A percentile compares a stretch with the other conserved stretches of the same genome.
Conservation (phyloP, 345 rosid genomes). For the Aquilaria sinensis region DNA sequence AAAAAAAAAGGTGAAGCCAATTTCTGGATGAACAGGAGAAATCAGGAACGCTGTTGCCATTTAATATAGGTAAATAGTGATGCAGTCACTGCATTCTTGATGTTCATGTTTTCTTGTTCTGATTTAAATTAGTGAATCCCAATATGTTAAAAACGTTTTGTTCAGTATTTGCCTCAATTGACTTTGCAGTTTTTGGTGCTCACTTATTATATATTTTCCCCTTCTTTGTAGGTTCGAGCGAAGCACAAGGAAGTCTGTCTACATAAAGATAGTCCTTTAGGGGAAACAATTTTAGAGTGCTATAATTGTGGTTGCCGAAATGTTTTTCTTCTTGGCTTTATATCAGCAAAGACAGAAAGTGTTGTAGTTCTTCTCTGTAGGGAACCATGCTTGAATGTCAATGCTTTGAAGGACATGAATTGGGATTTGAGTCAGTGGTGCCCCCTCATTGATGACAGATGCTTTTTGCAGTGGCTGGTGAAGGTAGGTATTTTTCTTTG, state of each 20-base stretch:
- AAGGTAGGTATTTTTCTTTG: constrained; percentile 48
- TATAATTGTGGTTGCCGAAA: constrained; percentile 99
- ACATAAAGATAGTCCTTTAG: constrained; percentile 99
- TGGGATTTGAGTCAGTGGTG: constrained; percentile 99
- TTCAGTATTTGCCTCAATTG: too few species aligned
- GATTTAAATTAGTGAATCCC: too few species aligned
- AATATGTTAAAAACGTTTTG: too few species aligned
- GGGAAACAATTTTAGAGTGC: constrained; percentile 98
- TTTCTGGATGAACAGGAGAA: too few species aligned
- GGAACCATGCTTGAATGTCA: constrained; percentile 96
- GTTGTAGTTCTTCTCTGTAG: constrained; percentile 98
- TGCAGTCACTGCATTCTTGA: too few species aligned
- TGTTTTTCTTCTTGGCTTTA: constrained; percentile 97
- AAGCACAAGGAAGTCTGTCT: constrained; percentile 99
- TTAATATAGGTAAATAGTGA: too few species aligned
- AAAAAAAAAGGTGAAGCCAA: too few species aligned
- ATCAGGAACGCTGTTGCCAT: too few species aligned
- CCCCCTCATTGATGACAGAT: constrained; percentile 97
- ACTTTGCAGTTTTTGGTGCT: too few species aligned
- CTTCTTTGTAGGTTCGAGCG: constrained; percentile 78
- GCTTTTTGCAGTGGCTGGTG: constrained; percentile 98
- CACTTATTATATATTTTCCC: not conserved
- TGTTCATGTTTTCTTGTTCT: too few species aligned
- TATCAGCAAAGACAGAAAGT: constrained; percentile 98
- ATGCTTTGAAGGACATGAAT: constrained; percentile 99